phyloP scores from a whole-genome alignment of 495 filamentous ascomycete genomes.

The Aspergillus nidulans region DNA sequence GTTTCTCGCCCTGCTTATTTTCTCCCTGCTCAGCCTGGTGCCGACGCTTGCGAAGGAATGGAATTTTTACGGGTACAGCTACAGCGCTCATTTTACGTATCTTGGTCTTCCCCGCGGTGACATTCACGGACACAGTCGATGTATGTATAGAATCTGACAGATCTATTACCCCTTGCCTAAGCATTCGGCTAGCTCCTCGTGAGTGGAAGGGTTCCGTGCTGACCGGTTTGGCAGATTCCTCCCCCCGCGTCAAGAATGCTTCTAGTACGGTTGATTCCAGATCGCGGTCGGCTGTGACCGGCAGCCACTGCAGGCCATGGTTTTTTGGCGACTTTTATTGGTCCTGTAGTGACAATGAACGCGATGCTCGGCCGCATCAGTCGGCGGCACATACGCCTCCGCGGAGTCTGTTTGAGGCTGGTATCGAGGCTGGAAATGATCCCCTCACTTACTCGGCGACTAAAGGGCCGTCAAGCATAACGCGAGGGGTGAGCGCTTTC shows the following conservation, averaged over 20 bases:
- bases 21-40: constrained; percentile 35
- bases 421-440: constrained; percentile 20
- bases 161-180: not conserved
- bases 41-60: constrained; percentile 31
- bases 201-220: not conserved
- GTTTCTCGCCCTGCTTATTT: constrained; percentile 34
- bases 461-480: constrained; percentile 29
- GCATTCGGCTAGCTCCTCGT: not conserved
- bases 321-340: constrained; percentile 9
- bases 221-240: constrained; percentile 11
- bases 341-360: constrained; percentile 3
- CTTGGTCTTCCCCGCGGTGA: constrained; percentile 20
- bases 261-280: constrained; percentile 8
- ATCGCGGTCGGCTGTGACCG: constrained; percentile 9
- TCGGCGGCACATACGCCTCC: constrained; percentile 8
- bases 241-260: constrained; percentile 17
- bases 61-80: constrained; percentile 17
- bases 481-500: constrained; percentile 31
- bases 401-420: constrained; percentile 19
- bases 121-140: constrained; percentile 20
- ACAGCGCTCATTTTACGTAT: constrained; percentile 27
- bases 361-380: constrained; percentile 8
- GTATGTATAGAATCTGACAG: constrained; percentile 22
- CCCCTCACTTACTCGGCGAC: constrained; percentile 15
- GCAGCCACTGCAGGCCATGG: constrained; percentile 16